Evolutionary conservation across 352 stramenopile genomes (phyloP).

Genomic region (Globisporangium acanthophoron): DNA sequence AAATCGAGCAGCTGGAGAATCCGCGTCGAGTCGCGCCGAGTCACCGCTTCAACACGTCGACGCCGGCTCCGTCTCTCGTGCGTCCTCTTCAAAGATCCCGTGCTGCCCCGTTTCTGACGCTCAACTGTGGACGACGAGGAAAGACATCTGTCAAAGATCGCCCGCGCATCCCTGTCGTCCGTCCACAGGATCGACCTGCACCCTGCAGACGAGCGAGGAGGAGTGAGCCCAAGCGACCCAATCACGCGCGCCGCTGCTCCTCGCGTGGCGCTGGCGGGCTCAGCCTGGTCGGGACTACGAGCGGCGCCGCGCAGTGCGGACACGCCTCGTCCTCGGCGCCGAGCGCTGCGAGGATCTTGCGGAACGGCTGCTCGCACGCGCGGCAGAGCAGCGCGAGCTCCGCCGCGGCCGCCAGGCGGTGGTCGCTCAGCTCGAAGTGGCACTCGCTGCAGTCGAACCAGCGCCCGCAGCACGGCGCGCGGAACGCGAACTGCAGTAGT

Average conservation of each 20-base stretch:
- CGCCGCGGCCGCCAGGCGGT: conserved; percentile 28
- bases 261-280: not conserved
- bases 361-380: conserved; percentile 55
- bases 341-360: conserved; percentile 51
- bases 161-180: not conserved
- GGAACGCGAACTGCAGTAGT: conserved; percentile 45
- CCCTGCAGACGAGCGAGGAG: conserved; percentile 8
- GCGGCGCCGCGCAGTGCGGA: conserved; percentile 49
- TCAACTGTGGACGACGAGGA: not conserved
- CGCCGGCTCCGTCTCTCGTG: too few relatives aligned
- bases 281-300: conserved; percentile 24
- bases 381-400: conserved; percentile 71
- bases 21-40: not conserved
- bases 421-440: conserved; percentile 61
- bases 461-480: conserved; percentile 56
- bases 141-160: not conserved
- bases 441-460: conserved; percentile 82
- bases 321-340: conserved; percentile 51
- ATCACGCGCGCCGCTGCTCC: not conserved
- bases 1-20: not conserved
- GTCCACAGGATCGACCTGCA: not conserved
- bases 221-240: not conserved
- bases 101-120: not conserved
- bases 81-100: not conserved
- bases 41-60: not conserved